Evolutionary conservation across 345 rosid species (phyloP).

Genomic region (Eucalyptus regnans): DNA sequence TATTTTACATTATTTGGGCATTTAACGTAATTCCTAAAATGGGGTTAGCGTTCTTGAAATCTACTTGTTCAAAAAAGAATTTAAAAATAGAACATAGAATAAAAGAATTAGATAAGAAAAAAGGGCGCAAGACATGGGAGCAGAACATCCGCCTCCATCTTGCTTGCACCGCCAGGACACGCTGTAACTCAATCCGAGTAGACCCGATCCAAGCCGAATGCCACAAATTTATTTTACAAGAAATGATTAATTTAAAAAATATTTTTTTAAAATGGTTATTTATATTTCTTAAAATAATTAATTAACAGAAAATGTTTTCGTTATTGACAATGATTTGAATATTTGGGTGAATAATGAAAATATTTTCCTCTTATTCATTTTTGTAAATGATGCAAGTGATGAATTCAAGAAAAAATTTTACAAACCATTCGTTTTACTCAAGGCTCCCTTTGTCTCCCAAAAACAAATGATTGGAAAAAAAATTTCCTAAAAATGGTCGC

Average conservation of each 20-base stretch:
- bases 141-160: background rate
- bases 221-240: rapidly evolving
- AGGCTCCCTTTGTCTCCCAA: background rate
- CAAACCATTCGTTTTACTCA: rapidly evolving
- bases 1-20: too few relatives aligned
- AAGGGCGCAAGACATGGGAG: background rate
- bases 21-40: background rate
- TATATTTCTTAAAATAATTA: too few relatives aligned
- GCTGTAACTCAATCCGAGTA: rapidly evolving
- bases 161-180: background rate
- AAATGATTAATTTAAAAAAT: too few relatives aligned
- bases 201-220: background rate
- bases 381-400: rapidly evolving
- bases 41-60: background rate
- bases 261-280: rapidly evolving
- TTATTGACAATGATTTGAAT: rapidly evolving
- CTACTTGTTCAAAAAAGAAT: rapidly evolving
- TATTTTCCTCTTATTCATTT: background rate
- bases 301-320: background rate
- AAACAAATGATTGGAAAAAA: rapidly evolving
- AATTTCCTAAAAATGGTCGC: rapidly evolving
- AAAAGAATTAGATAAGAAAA: background rate
- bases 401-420: too few relatives aligned
- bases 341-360: background rate
- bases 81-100: background rate